These are phyloP conservation scores for Rhizopogon rudus DNA, from an alignment of 768 basidiomycete species.

Conservation along the genomic window DNA sequence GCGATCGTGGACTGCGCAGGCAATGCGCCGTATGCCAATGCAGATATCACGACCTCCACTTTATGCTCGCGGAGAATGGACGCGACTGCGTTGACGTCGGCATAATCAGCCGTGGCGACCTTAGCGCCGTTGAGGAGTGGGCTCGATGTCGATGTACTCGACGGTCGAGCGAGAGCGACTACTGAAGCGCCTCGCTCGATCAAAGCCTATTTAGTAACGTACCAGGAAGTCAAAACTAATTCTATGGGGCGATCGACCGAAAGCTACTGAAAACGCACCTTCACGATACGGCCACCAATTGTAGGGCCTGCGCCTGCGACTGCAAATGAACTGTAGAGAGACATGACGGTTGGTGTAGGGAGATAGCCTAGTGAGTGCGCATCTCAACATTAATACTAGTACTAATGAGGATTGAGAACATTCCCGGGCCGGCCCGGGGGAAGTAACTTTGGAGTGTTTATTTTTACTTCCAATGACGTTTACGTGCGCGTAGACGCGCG, in stretches of 20 bases:
- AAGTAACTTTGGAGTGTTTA: too few species aligned
- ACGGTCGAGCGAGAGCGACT: constrained; percentile 18
- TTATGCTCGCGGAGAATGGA: constrained; percentile 25
- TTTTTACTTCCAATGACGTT: too few species aligned
- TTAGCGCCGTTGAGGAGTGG: constrained; percentile 21
- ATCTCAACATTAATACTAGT: too few species aligned
- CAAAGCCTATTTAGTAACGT: constrained; percentile 13
- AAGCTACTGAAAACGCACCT: constrained; percentile 8
- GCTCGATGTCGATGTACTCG: constrained; percentile 13
- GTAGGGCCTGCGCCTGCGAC: constrained; percentile 31
- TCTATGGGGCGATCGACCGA: background rate
- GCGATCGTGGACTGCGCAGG: constrained; percentile 22
- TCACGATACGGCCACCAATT: constrained; percentile 29
- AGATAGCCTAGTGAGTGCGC: background rate
- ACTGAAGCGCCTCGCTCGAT: constrained; percentile 18
- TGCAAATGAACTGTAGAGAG: constrained; percentile 29
- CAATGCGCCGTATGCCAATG: constrained; percentile 24
- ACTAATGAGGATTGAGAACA: too few species aligned
- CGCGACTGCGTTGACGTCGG: constrained; percentile 18
- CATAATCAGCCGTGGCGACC: constrained; percentile 23
- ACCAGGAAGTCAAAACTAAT: background rate
- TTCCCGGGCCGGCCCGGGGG: too few species aligned
- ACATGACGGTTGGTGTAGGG: constrained; percentile 10
- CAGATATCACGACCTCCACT: constrained; percentile 31
- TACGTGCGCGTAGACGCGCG: too few species aligned